Base-by-base conservation (phyloP, 768 basidiomycete genomes). In the Neoboletus brunneissimus region DNA sequence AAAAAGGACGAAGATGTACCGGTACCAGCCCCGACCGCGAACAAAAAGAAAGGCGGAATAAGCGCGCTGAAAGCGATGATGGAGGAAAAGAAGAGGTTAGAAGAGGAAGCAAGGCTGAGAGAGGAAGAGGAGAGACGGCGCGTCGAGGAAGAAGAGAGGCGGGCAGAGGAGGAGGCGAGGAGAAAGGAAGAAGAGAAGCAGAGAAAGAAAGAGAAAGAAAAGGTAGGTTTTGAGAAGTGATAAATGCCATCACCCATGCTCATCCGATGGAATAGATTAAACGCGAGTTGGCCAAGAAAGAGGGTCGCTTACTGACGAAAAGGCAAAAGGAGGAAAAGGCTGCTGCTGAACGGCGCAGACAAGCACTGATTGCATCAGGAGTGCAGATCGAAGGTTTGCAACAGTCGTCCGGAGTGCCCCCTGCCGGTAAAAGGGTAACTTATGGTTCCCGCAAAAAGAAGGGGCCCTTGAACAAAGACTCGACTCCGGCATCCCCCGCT, bases 271-370 rank as follows among this genome's bases (percentile, higher is more conserved):
- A 48, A 51, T 66, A 95, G 94, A 88, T 84, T 44, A 97, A 96
- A 73, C 86, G 85, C 50, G 95, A 97, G 64, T 70, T 89, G 50
- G 87, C 90, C 15, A 93, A 90, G 81, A 96, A 94, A 71, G 95
- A 98, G 75, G 97, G 97, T 23, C 84, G 89, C 45, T 76, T 96
- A 25, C 80, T 98, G 48, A 98, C 96, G n/a, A 94, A 96, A 73
- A 97, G 95, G 74, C 95, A 98, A 72, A 96, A 94, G 73, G 89
- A 92, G 67, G 95, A 98, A 70, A 87, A 82, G 63, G 90, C 89
- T 22, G 89, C 86, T 61, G 94, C 93, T 3, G 95, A 98, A 71
- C 84, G 92, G 31, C 87, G 94, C 54, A 90, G 86, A 68, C 85
- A 96, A 68, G 95, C 96, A 2, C 81, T 98, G 51, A 79, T 98